Base-by-base conservation (phyloP, 768 basidiomycete species). In the Harrya chromipes region DNA sequence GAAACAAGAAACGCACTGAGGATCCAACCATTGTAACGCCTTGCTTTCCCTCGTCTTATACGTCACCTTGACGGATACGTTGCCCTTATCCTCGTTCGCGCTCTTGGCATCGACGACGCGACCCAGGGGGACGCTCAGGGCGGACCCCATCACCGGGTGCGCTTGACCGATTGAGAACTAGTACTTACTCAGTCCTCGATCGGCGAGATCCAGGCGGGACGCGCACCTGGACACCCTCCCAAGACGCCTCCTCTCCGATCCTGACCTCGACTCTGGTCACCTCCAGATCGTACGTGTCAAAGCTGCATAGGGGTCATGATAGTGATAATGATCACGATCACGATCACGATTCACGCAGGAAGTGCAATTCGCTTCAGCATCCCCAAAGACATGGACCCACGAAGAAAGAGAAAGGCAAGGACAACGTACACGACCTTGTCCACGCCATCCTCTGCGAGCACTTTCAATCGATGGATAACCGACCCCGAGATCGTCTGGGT, bases 11-110 rank as follows among this genome's bases (percentile, higher is more conserved):
- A 66, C 75, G 37, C 63, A 90, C 83, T 85, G 81, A 55, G 90
- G 85, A 21, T 80, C 82, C 17, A 94, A 75, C 91, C 91, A 95
- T 51, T 94, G 92, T 20, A 97, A 71, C 1, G 93, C 91, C 9
- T 82, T 86, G 63, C 83, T 84, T 8, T 80, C 70, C 12, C 86
- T 90, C 0, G 93, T 94, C 43, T 73, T 69, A 63, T 94, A 95
- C 33, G 68, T 73, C 41, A 90, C 76, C 24, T 72, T 70, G 47
- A 91, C 66, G 4, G 69, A 61, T 17, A 76, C 53, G 13, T 10
- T 29, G 12, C 77, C 82, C 9, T 35, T 29, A 2, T 26, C 26
- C 6, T 20, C 21, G 20, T 6, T 23, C 23, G 61, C 14, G 38
- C 16, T 20, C n/a, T n/a, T 24, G 2, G 13, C 65, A 33, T 64